Base-by-base conservation (phyloP, 169 alveolate species). In the Haemoproteus tartakovskyi region DNA sequence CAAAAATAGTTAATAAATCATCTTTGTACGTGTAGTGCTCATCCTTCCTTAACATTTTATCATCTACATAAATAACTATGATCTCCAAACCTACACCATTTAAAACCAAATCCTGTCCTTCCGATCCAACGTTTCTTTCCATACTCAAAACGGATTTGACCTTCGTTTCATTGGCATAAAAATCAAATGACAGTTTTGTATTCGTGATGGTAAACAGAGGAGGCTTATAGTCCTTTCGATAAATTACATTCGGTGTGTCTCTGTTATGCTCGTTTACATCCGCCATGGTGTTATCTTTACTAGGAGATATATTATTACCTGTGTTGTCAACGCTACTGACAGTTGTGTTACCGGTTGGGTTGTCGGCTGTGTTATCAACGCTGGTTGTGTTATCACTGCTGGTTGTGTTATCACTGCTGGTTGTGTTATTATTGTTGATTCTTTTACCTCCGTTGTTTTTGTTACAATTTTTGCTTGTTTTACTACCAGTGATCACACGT, bases 41-140 rank as follows among this genome's bases (percentile, higher is more conserved):
- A 21, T 83, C 82, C 29, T 90, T 93, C 3, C 33, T 79, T 46
- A 90, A 84, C 51, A 43, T 87, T 26, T 59, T 60, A 22, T 93
- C 94, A 38, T 91, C 86, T 8, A 94, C 80, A 19, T 48, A 18
- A 38, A 94, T 93, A 26, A 80, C 79, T 50, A 80, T 85, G 47
- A 92, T 88, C 40, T 78, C 85, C 52, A 94, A 87, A 8, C 92
- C 95, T 50, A 93, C 94, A 14, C 96, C 97, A 70, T 92, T 91
- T 41, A 94, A 83, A 6, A 89, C 84, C 60, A 94, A 80, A 63
- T 92, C 94, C 16, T 90, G 84, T 11, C 92, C 91, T 12, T 26
- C 60, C 21, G 89, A 82, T 33, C 84, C 89, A 21, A 61, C 86
- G 60, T 63, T 70, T 1, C 79, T 54, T 12, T 79, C 62, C 92